Evolutionary conservation across 306 rosid species (phyloP).

Genomic region (Cyamopsis tetragonoloba): DNA sequence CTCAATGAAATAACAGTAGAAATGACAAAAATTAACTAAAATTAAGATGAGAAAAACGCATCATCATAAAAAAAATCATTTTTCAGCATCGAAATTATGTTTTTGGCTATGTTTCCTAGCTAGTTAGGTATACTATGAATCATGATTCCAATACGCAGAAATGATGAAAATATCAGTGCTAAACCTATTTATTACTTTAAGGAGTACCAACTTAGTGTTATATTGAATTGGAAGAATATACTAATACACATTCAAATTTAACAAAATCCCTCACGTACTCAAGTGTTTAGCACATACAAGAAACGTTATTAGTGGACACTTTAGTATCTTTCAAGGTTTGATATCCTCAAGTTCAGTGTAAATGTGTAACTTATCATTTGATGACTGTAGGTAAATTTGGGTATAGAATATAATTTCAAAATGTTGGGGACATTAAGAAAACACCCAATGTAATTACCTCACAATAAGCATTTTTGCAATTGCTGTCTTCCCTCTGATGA

Average conservation of each 20-base stretch:
- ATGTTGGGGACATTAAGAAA: neutral
- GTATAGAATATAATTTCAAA: constrained; percentile 7
- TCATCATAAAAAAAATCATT: neutral
- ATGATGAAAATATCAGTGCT: neutral
- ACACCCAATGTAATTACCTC: constrained; percentile 36
- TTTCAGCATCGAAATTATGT: neutral
- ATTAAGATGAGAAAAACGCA: neutral
- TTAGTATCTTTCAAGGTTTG: neutral
- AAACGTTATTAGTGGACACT: too few relatives aligned
- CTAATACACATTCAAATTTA: neutral
- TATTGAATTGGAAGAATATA: neutral
- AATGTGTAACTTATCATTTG: constrained; percentile 4
- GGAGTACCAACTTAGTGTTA: neutral
- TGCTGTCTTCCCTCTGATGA: constrained; percentile 38
- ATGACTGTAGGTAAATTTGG: neutral
- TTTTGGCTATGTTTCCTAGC: neutral
- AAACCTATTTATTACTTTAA: neutral
- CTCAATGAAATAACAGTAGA: neutral
- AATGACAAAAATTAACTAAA: neutral
- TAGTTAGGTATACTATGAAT: neutral
- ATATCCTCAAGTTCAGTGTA: constrained; percentile 11
- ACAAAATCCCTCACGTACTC: neutral
- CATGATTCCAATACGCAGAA: neutral
- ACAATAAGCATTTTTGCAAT: constrained; percentile 52
- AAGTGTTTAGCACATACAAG: constrained; percentile 7